Base-by-base conservation (phyloP, 2,329 filamentous ascomycete genomes). In the Ramichloridium luteum region DNA sequence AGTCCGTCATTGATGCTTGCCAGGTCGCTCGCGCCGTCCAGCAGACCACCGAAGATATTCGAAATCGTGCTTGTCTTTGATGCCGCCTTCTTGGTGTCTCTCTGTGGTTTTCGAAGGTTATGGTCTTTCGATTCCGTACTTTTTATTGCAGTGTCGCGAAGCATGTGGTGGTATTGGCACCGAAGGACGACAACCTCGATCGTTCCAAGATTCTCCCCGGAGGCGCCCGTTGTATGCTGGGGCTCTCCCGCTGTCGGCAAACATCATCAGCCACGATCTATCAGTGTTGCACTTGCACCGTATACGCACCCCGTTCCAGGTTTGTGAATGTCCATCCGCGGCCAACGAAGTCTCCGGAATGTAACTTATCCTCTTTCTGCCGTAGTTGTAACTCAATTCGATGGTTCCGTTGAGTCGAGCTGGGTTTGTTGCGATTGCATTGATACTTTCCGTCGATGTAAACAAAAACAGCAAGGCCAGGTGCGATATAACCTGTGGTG, bases 401-500 rank as follows among this genome's bases (percentile, higher is more conserved):
- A 14, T 56, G 54, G 28, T 55, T 48, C 4, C 47, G 46, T 15
- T 43, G 41, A 13, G 49, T 45, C 6, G 49, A 46, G 6, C 33
- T 41, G 4, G 37, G 35, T 23, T 61, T 55, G 46, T 68, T 68
- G 35, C 69, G 65, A 37, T 72, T 72, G 50, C 65, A 69, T 44
- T 72, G 68, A 38, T 72, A 72, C 4, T 64, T 50, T 12, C 69
- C 69, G 41, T 73, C 69, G 25, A 72, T 69, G 53, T 62, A 72
- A 15, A 72, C 67, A 37, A 66, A 67, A 48, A 68, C 62, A 2
- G 67, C 61, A 8, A 73, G 49, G 0, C 69, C 69, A 14, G 63
- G 57, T 1, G 63, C 63, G 39, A 72, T 68, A 51, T 64, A 72
- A 16, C 58, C 61, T 20, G 50, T 51, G 0, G 66, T 66, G 3